Base-by-base conservation (phyloP, 1,139 yeast species). In the Diutina scorzettiae region DNA sequence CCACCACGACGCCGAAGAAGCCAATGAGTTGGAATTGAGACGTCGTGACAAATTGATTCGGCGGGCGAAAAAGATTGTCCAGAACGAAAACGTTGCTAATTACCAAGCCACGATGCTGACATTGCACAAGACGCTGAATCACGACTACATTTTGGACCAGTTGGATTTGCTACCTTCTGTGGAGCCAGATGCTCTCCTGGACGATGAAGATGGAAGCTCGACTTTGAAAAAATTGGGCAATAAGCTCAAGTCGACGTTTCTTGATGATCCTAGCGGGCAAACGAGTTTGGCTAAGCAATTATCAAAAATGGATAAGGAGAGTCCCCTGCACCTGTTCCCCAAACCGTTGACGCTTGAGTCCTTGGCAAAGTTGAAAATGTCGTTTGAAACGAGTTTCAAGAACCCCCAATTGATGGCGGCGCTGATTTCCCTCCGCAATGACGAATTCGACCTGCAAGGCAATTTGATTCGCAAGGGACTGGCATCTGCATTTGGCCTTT, bases 141-240 rank as follows among this genome's bases (percentile, higher is more conserved):
- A 16, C 12, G 29, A 34, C 12, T 34, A 34, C 27, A 34, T 34
- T 21, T 14, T 34, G 16, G 39, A 34, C 20, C 39, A 34, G 24
- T 21, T 34, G 39, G 25, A 33, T 17, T n/a, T 11, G 17, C 7
- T 30, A 19, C n/a, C 5, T 14, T 7, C 19, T 4, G 17, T n/a
- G 24, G 14, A 32, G 14, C 11, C 12, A 24, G 14, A 12, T 7
- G 37, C 24, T 7, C 25, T 19, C 14, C 8, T 20, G 4, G 37
- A 32, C 14, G 21, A 24, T 11, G 24, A 32, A 7, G 24, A 19
- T 19, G 31, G 16, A 16, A 7, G 9, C 18, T 21, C 21, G 21
- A 32, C 19, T 7, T 20, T 32, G 17, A 20, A 21, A 16, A 32
- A 32, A 17, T 32, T 32, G 11, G 25, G 37, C 17, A n/a, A 19